phyloP scores from a whole-genome alignment of 768 basidiomycete genomes.

The Fomitopsis pulvina region DNA sequence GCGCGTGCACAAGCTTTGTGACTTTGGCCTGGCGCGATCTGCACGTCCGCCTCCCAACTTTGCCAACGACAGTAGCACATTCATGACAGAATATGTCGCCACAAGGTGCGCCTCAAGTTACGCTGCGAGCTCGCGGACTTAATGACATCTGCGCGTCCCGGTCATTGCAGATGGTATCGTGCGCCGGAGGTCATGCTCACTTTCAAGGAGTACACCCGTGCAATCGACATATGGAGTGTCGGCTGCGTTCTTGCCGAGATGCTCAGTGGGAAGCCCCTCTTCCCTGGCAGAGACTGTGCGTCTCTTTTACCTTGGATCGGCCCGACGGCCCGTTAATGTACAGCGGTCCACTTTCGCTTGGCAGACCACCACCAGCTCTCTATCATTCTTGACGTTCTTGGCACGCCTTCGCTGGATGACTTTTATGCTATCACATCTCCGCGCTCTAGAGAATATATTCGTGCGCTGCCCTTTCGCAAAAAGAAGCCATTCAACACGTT shows the following conservation, averaged over 20 bases:
- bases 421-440: conserved; percentile 95
- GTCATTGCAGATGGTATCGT: conserved; percentile 74
- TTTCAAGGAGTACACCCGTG: conserved; percentile 87
- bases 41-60: conserved; percentile 68
- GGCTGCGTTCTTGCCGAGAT: conserved; percentile 93
- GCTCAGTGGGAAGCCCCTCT: conserved; percentile 95
- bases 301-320: not conserved
- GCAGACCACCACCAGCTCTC: conserved; percentile 88
- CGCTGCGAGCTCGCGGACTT: not conserved
- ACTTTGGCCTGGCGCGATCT: conserved; percentile 83
- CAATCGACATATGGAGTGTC: conserved; percentile 87
- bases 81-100: conserved; percentile 93
- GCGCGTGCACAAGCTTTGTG: conserved; percentile 50
- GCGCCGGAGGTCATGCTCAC: conserved; percentile 98
- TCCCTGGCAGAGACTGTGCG: conserved; percentile 82
- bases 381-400: conserved; percentile 93
- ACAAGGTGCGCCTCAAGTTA: conserved; percentile 57
- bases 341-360: not conserved
- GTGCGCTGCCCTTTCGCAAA: conserved; percentile 93
- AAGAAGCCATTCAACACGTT: conserved; percentile 72
- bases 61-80: conserved; percentile 69
- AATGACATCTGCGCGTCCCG: not conserved
- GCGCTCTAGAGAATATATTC: conserved; percentile 90
- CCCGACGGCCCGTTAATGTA: not conserved
- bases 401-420: conserved; percentile 94